Evolutionary conservation across 2,329 filamentous ascomycete genomes (phyloP).

Genomic region (Colletotrichum siamense): DNA sequence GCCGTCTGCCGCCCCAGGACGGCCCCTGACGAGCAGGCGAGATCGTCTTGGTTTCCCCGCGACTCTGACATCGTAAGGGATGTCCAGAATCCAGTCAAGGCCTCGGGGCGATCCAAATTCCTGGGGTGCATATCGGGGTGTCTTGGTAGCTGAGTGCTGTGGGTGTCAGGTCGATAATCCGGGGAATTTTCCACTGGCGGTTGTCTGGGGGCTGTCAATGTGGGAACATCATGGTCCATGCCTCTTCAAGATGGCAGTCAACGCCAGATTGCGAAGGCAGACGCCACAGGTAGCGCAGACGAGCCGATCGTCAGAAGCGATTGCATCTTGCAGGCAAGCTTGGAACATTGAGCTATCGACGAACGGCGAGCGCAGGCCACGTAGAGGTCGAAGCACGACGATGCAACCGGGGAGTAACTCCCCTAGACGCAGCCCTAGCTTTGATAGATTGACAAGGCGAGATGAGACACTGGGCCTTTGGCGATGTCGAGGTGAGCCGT

Average conservation of each 20-base stretch:
- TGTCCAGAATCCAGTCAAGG: background rate
- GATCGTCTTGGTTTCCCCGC: background rate
- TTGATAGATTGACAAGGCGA: background rate
- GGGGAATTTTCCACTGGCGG: background rate
- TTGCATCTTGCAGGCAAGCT: background rate
- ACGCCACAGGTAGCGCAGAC: background rate
- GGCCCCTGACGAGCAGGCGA: background rate
- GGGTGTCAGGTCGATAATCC: background rate
- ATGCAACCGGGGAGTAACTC: background rate
- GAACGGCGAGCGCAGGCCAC: background rate
- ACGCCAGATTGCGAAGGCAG: background rate
- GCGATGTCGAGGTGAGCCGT: background rate
- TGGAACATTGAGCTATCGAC: background rate
- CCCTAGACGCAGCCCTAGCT: background rate
- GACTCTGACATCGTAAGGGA: background rate
- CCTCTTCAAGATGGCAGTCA: background rate
- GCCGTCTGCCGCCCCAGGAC: background rate
- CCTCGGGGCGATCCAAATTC: background rate
- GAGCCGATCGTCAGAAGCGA: background rate
- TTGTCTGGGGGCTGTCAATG: slow-evolving; percentile 1
- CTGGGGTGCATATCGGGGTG: slow-evolving; percentile 8
- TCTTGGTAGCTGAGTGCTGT: background rate
- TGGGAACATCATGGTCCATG: background rate
- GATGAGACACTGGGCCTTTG: background rate
- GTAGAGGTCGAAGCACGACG: background rate